Percentiles rank a stretch among this genome's conserved stretches.
Conservation (phyloP, 106 monocot species). For the Narthecium ossifragum region DNA sequence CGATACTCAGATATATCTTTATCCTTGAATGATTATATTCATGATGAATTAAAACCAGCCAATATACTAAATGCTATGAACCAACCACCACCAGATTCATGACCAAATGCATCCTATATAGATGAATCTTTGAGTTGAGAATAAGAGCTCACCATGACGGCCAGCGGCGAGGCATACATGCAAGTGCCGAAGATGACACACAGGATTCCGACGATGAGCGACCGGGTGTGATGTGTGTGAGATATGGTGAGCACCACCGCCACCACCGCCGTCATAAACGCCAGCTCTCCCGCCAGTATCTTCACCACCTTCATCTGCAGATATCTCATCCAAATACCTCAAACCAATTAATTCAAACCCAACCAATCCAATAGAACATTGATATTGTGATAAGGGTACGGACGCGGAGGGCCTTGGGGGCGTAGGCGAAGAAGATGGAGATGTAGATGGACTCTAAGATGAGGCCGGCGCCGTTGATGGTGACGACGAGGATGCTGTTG, state of each 20-base stretch:
- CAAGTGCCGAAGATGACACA: conserved; percentile 50
- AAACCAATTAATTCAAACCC: background rate
- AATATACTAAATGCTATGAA: background rate
- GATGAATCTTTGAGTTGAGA: too few relatives aligned
- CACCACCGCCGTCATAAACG: conserved; percentile 27
- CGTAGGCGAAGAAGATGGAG: conserved; percentile 36
- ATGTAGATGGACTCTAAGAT: conserved; percentile 33
- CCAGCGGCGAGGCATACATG: conserved; percentile 51
- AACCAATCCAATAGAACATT: background rate
- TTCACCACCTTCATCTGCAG: conserved; percentile 30
- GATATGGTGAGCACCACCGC: conserved; percentile 9
- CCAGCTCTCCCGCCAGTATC: conserved; percentile 27
- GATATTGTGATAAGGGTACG: background rate
- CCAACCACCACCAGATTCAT: too few relatives aligned
- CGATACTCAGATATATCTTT: background rate
- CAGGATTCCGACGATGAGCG: conserved; percentile 39
- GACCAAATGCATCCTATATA: too few relatives aligned
- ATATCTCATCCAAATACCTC: background rate
- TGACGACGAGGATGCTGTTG: conserved; percentile 44
- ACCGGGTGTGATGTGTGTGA: conserved; percentile 25
- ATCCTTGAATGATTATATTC: background rate
- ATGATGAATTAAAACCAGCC: background rate
- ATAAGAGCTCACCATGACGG: conserved; percentile 48
- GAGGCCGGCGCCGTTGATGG: conserved; percentile 48
- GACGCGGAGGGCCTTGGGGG: conserved; percentile 10